Conservation (phyloP, 495 filamentous ascomycete species). For the Annulohypoxylon stygium region DNA sequence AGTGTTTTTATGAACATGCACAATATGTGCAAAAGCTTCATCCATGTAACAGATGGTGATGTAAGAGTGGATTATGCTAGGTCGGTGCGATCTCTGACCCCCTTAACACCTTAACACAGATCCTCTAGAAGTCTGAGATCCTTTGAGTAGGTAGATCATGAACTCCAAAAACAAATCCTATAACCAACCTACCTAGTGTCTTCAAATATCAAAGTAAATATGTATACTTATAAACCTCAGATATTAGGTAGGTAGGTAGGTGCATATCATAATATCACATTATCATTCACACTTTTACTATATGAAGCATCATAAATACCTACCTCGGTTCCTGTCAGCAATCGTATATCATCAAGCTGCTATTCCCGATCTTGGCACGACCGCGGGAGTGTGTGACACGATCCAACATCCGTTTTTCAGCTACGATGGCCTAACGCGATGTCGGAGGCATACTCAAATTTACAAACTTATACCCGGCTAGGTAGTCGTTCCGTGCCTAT, state of each 20-base stretch:
- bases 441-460: conserved; percentile 9
- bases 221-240: too few relatives aligned
- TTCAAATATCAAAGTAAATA: background rate
- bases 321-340: background rate
- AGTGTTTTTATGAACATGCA: background rate
- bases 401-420: background rate
- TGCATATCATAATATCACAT: background rate
- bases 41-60: too few relatives aligned
- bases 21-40: background rate
- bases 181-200: background rate
- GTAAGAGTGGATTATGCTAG: background rate
- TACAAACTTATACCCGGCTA: background rate
- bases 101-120: too few relatives aligned
- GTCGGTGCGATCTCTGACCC: background rate
- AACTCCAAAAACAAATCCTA: background rate
- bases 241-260: background rate
- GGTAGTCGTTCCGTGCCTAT: background rate
- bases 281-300: too few relatives aligned
- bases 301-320: background rate
- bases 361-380: conserved; percentile 6
- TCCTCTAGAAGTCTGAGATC: background rate
- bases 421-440: background rate
- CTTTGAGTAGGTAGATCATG: background rate
- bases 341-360: background rate
- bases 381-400: background rate